Evolutionary conservation across 345 rosid genomes (phyloP).

Genomic region (Boechera retrofracta): DNA sequence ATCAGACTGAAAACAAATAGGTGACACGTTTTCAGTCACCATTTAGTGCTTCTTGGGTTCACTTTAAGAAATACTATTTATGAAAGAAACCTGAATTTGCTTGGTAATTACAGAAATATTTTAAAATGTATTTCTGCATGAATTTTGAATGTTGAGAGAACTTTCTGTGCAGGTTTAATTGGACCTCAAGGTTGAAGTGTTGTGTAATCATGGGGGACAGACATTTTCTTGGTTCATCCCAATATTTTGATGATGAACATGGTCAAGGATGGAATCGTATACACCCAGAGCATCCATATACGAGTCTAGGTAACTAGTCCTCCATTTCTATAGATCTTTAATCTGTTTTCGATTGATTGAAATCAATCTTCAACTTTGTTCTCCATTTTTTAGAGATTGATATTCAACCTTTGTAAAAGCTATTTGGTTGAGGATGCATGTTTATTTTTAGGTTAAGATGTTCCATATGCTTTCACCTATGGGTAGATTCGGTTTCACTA

Average conservation of each 20-base stretch:
- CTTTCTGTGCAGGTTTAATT: constrained; percentile 52
- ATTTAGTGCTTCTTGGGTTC: constrained; percentile 7
- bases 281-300: constrained; percentile 61
- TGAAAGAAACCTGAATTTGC: constrained; percentile 13
- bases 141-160: constrained; percentile 28
- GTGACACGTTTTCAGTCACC: constrained; percentile 10
- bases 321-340: not conserved
- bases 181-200: constrained; percentile 31
- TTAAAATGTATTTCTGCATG: constrained; percentile 21
- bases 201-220: constrained; percentile 67
- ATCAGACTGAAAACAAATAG: not conserved
- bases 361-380: not conserved
- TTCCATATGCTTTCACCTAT: constrained; percentile 12
- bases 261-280: constrained; percentile 72
- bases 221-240: constrained; percentile 58
- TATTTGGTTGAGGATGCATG: constrained; percentile 31
- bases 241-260: constrained; percentile 61
- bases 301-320: constrained; percentile 55
- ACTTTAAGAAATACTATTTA: constrained; percentile 16
- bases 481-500: constrained; percentile 24
- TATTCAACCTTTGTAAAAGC: constrained; percentile 14
- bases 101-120: not conserved
- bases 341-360: not conserved
- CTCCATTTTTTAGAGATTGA: constrained; percentile 1
- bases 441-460: constrained; percentile 19